phyloP scores from a whole-genome alignment of 208 protist genomes.

The Leishmania arabica region DNA sequence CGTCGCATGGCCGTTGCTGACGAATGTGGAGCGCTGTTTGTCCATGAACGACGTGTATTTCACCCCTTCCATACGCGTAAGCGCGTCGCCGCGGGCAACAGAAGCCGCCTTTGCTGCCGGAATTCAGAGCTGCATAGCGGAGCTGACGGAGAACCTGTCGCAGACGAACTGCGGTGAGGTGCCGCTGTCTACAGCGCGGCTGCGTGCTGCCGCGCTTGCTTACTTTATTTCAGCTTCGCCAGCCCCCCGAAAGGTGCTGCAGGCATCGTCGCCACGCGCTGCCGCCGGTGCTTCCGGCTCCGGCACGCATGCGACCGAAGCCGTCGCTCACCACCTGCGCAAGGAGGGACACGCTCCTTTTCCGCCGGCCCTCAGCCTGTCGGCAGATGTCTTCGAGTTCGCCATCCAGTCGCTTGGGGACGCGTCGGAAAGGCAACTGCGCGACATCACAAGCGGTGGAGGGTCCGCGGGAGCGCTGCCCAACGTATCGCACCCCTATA shows the following conservation, averaged over 20 bases:
- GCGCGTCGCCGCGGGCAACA: conserved; percentile 32
- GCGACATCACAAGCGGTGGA: background rate
- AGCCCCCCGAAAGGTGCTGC: background rate
- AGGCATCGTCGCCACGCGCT: background rate
- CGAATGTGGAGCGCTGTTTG: conserved; percentile 15
- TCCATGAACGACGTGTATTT: conserved; percentile 35
- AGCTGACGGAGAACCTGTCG: conserved; percentile 17
- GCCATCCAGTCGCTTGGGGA: conserved; percentile 20
- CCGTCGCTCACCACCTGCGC: background rate
- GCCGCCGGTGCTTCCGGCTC: background rate
- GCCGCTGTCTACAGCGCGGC: conserved; percentile 15
- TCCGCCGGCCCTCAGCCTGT: conserved; percentile 1
- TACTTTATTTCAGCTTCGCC: conserved; percentile 13
- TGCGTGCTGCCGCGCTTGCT: conserved; percentile 27
- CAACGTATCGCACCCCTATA: background rate
- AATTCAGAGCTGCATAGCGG: conserved; percentile 25
- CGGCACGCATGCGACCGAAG: background rate
- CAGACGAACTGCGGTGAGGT: conserved; percentile 17
- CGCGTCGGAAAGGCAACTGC: background rate
- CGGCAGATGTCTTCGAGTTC: conserved; percentile 23
- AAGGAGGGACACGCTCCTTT: background rate
- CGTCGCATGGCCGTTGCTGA: conserved; percentile 54
- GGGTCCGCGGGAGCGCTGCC: background rate
- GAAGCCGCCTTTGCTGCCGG: conserved; percentile 26
- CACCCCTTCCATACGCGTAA: conserved; percentile 36